These are phyloP conservation scores for Platanthera guangdongensis DNA, from an alignment of 106 monocot species.

Conservation along the genomic window DNA sequence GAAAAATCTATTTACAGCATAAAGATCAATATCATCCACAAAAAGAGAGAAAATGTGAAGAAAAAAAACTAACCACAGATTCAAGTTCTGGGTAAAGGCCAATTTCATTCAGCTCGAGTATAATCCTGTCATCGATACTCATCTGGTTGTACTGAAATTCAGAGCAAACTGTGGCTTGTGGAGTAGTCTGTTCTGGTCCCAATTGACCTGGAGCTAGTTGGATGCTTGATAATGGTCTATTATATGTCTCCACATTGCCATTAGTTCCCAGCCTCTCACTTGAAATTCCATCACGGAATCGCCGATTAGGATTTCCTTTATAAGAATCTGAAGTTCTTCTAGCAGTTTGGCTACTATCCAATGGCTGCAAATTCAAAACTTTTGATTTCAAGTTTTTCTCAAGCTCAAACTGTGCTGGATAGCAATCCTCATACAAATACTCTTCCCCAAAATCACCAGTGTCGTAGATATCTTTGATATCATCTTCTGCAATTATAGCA, in stretches of 20 bases:
- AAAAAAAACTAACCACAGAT: constrained; percentile 36
- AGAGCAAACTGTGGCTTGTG: constrained; percentile 8
- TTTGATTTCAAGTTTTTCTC: constrained; percentile 24
- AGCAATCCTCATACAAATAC: constrained; percentile 12
- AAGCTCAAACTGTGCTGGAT: constrained; percentile 23
- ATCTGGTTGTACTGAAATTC: constrained; percentile 44
- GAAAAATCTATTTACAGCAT: neutral
- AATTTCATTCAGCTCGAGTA: constrained; percentile 62
- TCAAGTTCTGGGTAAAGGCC: constrained; percentile 54
- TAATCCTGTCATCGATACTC: constrained; percentile 44
- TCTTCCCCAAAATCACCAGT: constrained; percentile 19
- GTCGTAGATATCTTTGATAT: constrained; percentile 25
- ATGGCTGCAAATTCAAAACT: constrained; percentile 7
- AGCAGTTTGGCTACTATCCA: constrained; percentile 14
- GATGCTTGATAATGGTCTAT: neutral
- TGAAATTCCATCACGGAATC: constrained; percentile 19
- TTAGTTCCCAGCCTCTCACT: constrained; percentile 16
- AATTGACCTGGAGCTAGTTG: neutral
- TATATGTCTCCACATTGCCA: constrained; percentile 7
- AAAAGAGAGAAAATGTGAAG: neutral
- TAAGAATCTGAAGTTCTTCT: constrained; percentile 22
- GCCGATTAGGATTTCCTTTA: constrained; percentile 20
- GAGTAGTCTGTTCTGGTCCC: neutral
- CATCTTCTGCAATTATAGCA: constrained; percentile 58
- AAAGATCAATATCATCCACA: neutral